These are phyloP conservation scores for Flaveria linearis DNA, from an alignment of 129 eudicot species.

Conservation along the genomic window DNA sequence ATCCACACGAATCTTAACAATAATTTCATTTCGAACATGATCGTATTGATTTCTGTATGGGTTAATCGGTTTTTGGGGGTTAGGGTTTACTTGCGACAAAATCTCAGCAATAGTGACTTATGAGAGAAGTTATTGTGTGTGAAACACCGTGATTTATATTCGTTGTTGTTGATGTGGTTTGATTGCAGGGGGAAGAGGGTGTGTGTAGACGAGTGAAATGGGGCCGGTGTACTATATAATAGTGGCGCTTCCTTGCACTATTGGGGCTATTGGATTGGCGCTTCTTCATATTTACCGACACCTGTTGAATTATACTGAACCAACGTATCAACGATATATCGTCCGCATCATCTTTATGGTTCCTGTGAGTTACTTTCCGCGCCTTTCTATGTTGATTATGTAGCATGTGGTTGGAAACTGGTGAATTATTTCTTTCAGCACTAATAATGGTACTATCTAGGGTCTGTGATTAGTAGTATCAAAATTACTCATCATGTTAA, in stretches of 20 bases:
- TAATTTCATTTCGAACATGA: neutral
- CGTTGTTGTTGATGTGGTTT: constrained; percentile 3
- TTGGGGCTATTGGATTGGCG: constrained; percentile 75
- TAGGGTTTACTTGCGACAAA: constrained; percentile 30
- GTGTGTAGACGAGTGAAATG: constrained; percentile 44
- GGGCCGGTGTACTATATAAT: constrained; percentile 61
- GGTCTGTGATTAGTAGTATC: neutral
- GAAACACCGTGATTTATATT: neutral
- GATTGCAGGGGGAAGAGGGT: constrained; percentile 30
- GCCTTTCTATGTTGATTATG: constrained; percentile 10
- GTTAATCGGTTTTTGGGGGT: constrained; percentile 1
- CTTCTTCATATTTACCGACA: constrained; percentile 78
- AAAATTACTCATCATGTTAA: neutral
- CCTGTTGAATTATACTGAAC: constrained; percentile 87
- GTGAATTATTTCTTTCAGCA: neutral
- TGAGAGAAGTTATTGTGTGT: neutral
- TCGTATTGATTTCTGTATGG: neutral
- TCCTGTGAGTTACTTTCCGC: constrained; percentile 60
- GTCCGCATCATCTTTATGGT: constrained; percentile 96
- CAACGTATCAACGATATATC: constrained; percentile 81
- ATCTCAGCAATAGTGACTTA: constrained; percentile 10
- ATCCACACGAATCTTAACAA: neutral
- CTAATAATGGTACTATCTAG: neutral
- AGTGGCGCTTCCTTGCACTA: constrained; percentile 83
- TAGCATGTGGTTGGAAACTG: neutral